These are phyloP conservation scores for Oemleria cerasiformis DNA, from an alignment of 306 rosid genomes.

Conservation along the genomic window DNA sequence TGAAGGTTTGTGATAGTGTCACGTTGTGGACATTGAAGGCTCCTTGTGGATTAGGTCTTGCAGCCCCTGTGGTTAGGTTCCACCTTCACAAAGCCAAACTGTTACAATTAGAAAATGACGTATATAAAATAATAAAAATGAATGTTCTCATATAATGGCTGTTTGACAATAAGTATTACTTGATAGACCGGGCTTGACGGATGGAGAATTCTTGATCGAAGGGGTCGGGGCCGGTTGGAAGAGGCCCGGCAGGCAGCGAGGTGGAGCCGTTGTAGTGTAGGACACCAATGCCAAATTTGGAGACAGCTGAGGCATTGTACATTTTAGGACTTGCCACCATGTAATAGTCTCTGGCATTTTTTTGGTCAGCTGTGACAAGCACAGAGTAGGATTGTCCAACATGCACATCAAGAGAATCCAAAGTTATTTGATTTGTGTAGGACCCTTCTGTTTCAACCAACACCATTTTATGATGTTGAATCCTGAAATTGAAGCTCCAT, in stretches of 20 bases:
- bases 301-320: constrained; percentile 2
- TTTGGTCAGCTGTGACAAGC: constrained; percentile 58
- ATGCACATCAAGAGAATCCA: constrained; percentile 68
- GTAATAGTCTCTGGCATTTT: constrained; percentile 46
- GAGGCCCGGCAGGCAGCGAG: constrained; percentile 40
- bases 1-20: constrained; percentile 53
- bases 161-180: constrained; percentile 23
- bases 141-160: no score
- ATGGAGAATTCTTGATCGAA: constrained; percentile 48
- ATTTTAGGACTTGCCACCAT: constrained; percentile 66
- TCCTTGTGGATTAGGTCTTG: constrained; percentile 83
- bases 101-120: not conserved
- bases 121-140: not conserved
- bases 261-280: constrained; percentile 53
- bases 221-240: constrained; percentile 57
- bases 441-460: constrained; percentile 79
- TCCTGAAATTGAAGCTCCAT: constrained; percentile 66
- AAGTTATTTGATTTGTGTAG: constrained; percentile 38
- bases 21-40: constrained; percentile 54
- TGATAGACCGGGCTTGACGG: constrained; percentile 49
- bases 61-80: constrained; percentile 76
- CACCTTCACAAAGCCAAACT: constrained; percentile 39
- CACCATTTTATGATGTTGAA: constrained; percentile 49
- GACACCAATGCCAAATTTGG: constrained; percentile 38
- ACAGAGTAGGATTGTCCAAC: constrained; percentile 79